A percentile compares a stretch with the other conserved stretches of the same genome.
Conservation (phyloP, 495 filamentous ascomycete genomes). For the Penicillium ochrochloron region DNA sequence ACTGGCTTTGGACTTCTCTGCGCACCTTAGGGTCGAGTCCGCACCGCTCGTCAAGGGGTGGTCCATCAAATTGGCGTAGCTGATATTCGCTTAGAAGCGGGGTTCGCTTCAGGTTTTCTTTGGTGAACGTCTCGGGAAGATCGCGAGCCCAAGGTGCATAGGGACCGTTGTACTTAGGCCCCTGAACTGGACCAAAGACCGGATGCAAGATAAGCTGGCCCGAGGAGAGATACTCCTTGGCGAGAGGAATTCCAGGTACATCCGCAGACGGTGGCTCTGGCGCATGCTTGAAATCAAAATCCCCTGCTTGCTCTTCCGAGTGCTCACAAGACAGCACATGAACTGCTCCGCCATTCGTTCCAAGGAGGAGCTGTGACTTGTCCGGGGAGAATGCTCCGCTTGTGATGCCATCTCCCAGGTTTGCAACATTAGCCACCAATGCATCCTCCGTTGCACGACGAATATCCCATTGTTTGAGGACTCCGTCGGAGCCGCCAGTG, state of each 20-base stretch:
- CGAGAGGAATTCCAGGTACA: slow-evolving; percentile 32
- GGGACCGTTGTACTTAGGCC: slow-evolving; percentile 49
- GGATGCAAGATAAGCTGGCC: slow-evolving; percentile 47
- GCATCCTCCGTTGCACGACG: slow-evolving; percentile 60
- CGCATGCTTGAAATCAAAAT: slow-evolving; percentile 33
- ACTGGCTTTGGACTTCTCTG: slow-evolving; percentile 25
- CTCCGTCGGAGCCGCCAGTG: slow-evolving; percentile 88
- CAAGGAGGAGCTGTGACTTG: slow-evolving; percentile 70
- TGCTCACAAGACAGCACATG: slow-evolving; percentile 63
- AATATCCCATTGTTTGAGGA: slow-evolving; percentile 86
- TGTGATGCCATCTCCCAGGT: slow-evolving; percentile 55
- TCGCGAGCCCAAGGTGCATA: slow-evolving; percentile 49
- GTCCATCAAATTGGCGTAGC: slow-evolving; percentile 39
- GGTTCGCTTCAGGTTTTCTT: slow-evolving; percentile 21
- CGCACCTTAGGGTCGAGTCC: slow-evolving; percentile 29
- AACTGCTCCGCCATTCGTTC: slow-evolving; percentile 74
- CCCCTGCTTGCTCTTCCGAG: slow-evolving; percentile 20
- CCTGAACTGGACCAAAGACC: slow-evolving; percentile 51
- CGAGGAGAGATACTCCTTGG: slow-evolving; percentile 35
- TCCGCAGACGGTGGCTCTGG: slow-evolving; percentile 19
- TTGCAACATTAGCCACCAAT: slow-evolving; percentile 63
- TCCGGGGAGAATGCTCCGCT: slow-evolving; percentile 76
- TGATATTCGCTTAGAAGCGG: slow-evolving; percentile 29
- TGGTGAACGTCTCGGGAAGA: slow-evolving; percentile 17
- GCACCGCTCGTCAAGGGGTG: slow-evolving; percentile 21